A percentile compares a stretch with the other conserved stretches of the same genome.
Conservation (phyloP, 164 flowering plant species). For the Nymphaea colorata region DNA sequence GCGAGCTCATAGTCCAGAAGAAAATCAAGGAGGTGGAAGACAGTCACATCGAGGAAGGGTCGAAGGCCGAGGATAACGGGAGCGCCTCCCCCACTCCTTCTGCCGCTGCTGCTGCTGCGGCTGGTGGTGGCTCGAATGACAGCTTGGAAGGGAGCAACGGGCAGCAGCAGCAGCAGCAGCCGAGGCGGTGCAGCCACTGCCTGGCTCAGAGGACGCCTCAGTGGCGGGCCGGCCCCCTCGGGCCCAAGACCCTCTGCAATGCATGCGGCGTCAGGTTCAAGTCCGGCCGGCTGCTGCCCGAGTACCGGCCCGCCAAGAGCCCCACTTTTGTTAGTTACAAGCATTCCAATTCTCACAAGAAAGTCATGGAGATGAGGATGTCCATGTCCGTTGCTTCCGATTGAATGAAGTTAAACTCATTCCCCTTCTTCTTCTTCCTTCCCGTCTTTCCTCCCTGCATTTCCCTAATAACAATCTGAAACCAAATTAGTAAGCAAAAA, state of each 20-base stretch:
- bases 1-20: constrained; percentile 29
- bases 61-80: constrained; percentile 4
- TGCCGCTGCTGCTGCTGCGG: not conserved
- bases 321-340: constrained; percentile 58
- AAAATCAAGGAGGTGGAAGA: constrained; percentile 5
- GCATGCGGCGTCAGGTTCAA: constrained; percentile 76
- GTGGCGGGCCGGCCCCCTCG: constrained; percentile 72
- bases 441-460: no score
- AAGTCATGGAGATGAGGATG: constrained; percentile 58
- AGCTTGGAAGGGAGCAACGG: constrained; percentile 2
- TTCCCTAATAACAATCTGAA: no score
- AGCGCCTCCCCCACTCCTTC: not conserved
- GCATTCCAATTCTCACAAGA: constrained; percentile 71
- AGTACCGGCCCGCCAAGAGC: constrained; percentile 67
- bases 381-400: not conserved
- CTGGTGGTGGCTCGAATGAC: not conserved
- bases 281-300: constrained; percentile 64
- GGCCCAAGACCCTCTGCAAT: constrained; percentile 64
- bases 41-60: not conserved
- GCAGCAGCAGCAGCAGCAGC: constrained; percentile 12
- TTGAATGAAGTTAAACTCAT: no score
- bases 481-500: no score
- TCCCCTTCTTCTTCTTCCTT: no score
- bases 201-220: constrained; percentile 57
- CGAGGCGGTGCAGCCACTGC: constrained; percentile 62